Conservation (phyloP, 495 filamentous ascomycete genomes). For the Halenospora varia region DNA sequence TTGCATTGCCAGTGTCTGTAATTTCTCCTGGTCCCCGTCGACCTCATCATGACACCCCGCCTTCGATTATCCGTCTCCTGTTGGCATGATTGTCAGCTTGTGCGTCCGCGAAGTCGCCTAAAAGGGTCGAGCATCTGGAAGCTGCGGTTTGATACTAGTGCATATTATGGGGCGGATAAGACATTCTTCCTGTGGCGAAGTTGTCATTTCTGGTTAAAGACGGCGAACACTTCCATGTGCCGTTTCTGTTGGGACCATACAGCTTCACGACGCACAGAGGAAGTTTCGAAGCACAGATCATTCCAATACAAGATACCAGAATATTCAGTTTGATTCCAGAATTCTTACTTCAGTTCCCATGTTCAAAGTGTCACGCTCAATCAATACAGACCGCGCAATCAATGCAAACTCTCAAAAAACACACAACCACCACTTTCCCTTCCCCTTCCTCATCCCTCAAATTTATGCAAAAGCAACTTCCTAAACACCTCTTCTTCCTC, state of each 20-base stretch:
- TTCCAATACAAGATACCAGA: conserved; percentile 6
- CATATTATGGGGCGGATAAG: not conserved
- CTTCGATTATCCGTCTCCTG: conserved; percentile 6
- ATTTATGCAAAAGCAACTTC: not conserved
- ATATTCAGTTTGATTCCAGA: conserved; percentile 7
- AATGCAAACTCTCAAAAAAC: not conserved
- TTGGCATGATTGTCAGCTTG: conserved; percentile 10
- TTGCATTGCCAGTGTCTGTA: not conserved
- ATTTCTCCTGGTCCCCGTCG: not conserved
- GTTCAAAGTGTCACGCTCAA: conserved; percentile 12
- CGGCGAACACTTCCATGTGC: conserved; percentile 2
- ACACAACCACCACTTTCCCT: not conserved
- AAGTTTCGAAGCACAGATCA: not conserved
- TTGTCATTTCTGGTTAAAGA: conserved; percentile 6
- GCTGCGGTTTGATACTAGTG: conserved; percentile 7
- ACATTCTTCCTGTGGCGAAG: conserved; percentile 5
- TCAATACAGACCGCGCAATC: conserved; percentile 12
- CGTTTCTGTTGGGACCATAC: not conserved
- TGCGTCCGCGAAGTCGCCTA: conserved; percentile 7
- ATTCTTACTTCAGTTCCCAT: conserved; percentile 12
- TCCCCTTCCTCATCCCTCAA: not conserved
- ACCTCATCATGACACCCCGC: not conserved
- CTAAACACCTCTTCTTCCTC: not conserved
- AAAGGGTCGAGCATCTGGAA: conserved; percentile 12
- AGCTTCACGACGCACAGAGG: not conserved